phyloP scores from a whole-genome alignment of 257 asterid species.

The Avicennia marina region DNA sequence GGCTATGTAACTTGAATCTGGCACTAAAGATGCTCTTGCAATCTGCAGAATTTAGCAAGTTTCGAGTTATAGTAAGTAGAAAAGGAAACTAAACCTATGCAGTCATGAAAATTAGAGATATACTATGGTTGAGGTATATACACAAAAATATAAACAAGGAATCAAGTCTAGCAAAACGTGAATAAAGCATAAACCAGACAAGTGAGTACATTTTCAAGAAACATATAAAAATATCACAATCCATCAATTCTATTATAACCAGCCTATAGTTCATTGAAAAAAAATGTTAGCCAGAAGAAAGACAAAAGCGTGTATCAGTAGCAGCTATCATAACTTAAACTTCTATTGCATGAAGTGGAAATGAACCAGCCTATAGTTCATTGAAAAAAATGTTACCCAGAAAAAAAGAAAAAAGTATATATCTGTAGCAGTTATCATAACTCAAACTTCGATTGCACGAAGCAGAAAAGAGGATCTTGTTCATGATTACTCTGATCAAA shows the following conservation, averaged over 20 bases:
- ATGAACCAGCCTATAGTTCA: not conserved
- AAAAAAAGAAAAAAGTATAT: not conserved
- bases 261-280: not conserved
- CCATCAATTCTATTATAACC: not conserved
- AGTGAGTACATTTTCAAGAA: not conserved
- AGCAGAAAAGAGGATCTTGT: not conserved
- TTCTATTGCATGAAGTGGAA: not conserved
- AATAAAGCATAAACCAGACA: not conserved
- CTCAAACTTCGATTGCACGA: not conserved
- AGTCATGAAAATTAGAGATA: not conserved
- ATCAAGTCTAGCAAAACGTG: not conserved
- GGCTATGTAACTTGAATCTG: constrained; percentile 92
- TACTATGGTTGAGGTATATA: not conserved
- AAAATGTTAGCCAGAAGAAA: not conserved
- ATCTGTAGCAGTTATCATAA: too few relatives aligned
- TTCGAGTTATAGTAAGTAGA: constrained; percentile 9
- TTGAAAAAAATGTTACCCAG: not conserved
- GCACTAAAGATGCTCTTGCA: constrained; percentile 78
- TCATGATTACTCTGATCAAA: not conserved
- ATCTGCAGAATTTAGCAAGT: constrained; percentile 50
- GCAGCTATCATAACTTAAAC: not conserved
- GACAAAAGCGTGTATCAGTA: not conserved
- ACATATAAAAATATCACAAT: not conserved
- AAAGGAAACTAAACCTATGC: not conserved
- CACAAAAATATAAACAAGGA: not conserved